Base-by-base conservation (phyloP, 2,329 filamentous ascomycete genomes). In the Fusarium begoniae region DNA sequence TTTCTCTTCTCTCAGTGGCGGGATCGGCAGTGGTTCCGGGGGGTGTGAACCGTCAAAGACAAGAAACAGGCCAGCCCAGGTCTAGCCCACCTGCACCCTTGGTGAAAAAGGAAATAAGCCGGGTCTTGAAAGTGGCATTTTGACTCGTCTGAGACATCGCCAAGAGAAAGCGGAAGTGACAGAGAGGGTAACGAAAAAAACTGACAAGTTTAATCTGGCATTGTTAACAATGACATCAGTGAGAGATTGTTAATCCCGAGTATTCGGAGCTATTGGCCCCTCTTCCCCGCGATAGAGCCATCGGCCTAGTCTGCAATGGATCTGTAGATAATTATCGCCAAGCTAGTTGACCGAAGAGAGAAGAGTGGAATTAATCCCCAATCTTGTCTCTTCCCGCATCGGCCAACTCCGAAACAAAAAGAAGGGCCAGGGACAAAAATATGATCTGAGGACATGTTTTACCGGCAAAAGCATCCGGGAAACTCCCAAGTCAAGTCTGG, bases 1-100 rank as follows among this genome's bases (percentile, higher is more conserved):
- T 74, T 63, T 73, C 72, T 75, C 72, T 72, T 74, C 18, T 67
- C 70, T 62, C 57, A 37, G 43, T 60, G 35, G 60, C 35, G 57
- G 40, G 57, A 65, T 62, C 38, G 45, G 35, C 50, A 43, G 11
- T 37, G 18, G 30, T 18, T 54, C 63, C 54, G 54, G 53, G 55
- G 55, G 41, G 26, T 37, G 41, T 30, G 26, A 48, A 22, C 26
- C 20, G 18, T 28, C 18, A 28, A 26, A 37, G 30, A 37, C 41
- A 35, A 37, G 28, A 50, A 51, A 57, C 55, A 51, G 28, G 28
- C 18, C 44, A 22, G 40, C 5, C 40, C 20, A 48, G 45, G 45
- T 22, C 26, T 28, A 30, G 26, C 26, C 24, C 28, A 30, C 35
- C 22, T 53, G 12, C 17, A 53, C 30, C 48, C n/a, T 43, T 59